Evolutionary conservation across 768 basidiomycete species (phyloP).

Genomic region (Lentinula sp.): DNA sequence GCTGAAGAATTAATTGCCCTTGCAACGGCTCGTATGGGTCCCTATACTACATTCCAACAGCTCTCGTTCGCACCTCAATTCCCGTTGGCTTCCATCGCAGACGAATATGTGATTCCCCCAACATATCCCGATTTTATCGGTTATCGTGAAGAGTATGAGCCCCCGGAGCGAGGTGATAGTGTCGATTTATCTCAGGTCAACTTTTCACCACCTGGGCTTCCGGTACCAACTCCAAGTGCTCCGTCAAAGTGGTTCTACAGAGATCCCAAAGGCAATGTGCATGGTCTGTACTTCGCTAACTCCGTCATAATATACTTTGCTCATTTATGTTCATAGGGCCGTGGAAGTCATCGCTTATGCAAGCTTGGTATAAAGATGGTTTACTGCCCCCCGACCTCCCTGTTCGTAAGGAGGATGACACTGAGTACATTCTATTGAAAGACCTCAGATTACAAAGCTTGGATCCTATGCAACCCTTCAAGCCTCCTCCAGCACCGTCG

Average conservation of each 20-base stretch:
- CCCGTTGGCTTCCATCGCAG: slow-evolving; percentile 82
- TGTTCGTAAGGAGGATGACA: slow-evolving; percentile 70
- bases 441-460: slow-evolving; percentile 74
- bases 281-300: slow-evolving; percentile 44
- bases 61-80: slow-evolving; percentile 80
- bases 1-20: slow-evolving; percentile 65
- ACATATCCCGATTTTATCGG: slow-evolving; percentile 77
- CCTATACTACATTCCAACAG: slow-evolving; percentile 92
- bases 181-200: slow-evolving; percentile 54
- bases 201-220: slow-evolving; percentile 76
- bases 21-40: slow-evolving; percentile 66
- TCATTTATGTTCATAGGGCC: slow-evolving; percentile 45
- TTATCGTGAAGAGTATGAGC: slow-evolving; percentile 61
- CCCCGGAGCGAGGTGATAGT: slow-evolving; percentile 37
- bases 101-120: slow-evolving; percentile 89
- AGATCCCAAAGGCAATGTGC: slow-evolving; percentile 75
- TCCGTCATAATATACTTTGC: slow-evolving; percentile 5
- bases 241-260: slow-evolving; percentile 80
- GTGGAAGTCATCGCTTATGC: slow-evolving; percentile 86
- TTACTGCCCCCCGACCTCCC: slow-evolving; percentile 78
- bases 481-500: slow-evolving; percentile 36
- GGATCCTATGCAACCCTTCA: slow-evolving; percentile 79
- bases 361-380: slow-evolving; percentile 84
- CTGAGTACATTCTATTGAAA: slow-evolving; percentile 59
- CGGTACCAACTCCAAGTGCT: slow-evolving; percentile 58